Evolutionary conservation across 768 basidiomycete genomes (phyloP).

Genomic region (Lactarius tabidus): DNA sequence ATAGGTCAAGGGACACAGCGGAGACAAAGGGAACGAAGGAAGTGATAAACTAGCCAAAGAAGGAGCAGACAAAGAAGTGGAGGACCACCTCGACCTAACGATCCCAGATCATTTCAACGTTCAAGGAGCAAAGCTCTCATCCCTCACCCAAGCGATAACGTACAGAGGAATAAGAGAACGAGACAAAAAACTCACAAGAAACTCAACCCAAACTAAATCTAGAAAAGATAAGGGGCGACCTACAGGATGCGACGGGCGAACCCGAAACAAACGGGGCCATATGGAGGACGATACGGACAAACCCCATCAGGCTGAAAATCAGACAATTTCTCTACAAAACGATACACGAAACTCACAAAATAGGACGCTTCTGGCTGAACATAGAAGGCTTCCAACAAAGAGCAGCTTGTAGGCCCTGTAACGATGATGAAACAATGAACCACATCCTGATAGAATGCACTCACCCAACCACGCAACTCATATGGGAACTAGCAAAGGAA

Average conservation of each 20-base stretch:
- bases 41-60: background rate
- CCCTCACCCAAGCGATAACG: background rate
- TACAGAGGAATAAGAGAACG: background rate
- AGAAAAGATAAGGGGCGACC: background rate
- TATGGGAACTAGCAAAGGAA: too few relatives aligned
- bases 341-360: background rate
- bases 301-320: accelerated
- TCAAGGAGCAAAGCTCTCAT: background rate
- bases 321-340: slow-evolving; percentile 4
- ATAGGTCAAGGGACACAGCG: background rate
- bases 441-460: slow-evolving; percentile 27
- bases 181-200: too few relatives aligned
- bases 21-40: background rate
- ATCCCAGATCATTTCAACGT: background rate
- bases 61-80: background rate
- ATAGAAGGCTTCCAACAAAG: background rate
- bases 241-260: accelerated
- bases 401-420: background rate
- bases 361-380: background rate
- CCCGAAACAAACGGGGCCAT: background rate
- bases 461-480: too few relatives aligned
- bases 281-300: background rate
- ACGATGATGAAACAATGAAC: slow-evolving; percentile 16
- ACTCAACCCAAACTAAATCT: too few relatives aligned
- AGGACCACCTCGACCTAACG: too few relatives aligned